Conservation (phyloP, 202 grass and related monocot genomes). For the Brachypodium distachyon region DNA sequence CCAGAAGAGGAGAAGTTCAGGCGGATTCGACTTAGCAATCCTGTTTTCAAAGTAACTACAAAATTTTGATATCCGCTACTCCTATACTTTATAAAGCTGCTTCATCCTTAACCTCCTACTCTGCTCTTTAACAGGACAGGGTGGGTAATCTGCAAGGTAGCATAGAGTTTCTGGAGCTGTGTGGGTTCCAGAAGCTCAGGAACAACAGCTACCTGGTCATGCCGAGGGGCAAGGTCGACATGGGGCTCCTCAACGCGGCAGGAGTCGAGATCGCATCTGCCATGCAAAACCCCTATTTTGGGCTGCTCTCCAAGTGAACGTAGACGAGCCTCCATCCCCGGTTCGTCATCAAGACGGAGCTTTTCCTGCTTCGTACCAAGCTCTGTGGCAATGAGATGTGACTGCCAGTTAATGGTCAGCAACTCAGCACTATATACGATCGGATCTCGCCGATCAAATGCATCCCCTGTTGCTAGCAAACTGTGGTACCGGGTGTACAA, state of each 20-base stretch:
- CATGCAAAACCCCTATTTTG: conserved; percentile 82
- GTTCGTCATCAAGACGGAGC: neutral
- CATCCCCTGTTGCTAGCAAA: neutral
- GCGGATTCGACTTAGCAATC: conserved; percentile 55
- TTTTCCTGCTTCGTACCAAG: neutral
- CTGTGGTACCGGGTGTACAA: neutral
- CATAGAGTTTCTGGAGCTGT: conserved; percentile 73
- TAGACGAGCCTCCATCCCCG: neutral
- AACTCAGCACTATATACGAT: neutral
- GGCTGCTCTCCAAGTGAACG: conserved; percentile 58
- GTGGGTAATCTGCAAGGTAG: conserved; percentile 62
- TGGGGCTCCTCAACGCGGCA: conserved; percentile 37
- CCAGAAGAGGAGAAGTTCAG: conserved; percentile 62
- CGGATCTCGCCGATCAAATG: neutral
- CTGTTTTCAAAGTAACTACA: conserved; percentile 37
- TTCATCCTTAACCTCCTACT: neutral
- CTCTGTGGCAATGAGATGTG: neutral
- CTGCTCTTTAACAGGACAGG: conserved; percentile 43
- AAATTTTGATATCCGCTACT: neutral
- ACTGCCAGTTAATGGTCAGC: neutral
- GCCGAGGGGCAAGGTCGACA: conserved; percentile 43
- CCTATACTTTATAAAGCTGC: neutral
- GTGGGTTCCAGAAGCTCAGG: conserved; percentile 60
- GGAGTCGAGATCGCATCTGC: conserved; percentile 49
- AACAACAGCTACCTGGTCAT: conserved; percentile 42